phyloP scores from a whole-genome alignment of 768 basidiomycete species.

The Mycena pura region DNA sequence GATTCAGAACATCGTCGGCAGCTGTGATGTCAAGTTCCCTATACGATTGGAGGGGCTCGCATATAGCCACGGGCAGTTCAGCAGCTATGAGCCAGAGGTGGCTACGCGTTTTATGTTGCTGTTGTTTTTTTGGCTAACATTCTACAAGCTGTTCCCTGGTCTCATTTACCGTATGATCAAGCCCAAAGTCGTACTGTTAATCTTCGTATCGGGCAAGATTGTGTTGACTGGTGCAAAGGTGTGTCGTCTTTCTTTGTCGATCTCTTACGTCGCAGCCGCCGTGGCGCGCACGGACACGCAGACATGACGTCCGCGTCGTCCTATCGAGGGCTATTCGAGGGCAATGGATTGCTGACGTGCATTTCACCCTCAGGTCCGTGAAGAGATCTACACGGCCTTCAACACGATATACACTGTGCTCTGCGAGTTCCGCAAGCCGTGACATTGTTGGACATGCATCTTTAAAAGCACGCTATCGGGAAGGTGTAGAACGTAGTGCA shows the following conservation, averaged over 20 bases:
- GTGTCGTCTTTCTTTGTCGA: conserved; percentile 38
- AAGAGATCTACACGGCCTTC: conserved; percentile 99
- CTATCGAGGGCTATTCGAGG: conserved; percentile 16
- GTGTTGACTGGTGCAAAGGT: conserved; percentile 99
- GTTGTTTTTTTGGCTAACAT: background rate
- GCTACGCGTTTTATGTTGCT: conserved; percentile 29
- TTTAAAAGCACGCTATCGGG: background rate
- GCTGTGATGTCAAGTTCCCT: conserved; percentile 69
- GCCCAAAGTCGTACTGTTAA: conserved; percentile 97
- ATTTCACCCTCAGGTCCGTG: conserved; percentile 76
- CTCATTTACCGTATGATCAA: conserved; percentile 99
- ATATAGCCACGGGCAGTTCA: conserved; percentile 87
- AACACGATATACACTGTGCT: conserved; percentile 66
- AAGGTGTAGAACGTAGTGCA: conserved; percentile 53
- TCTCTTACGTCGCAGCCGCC: conserved; percentile 16
- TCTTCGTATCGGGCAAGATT: conserved; percentile 99
- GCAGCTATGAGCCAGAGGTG: conserved; percentile 91
- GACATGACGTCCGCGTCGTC: conserved; percentile 40
- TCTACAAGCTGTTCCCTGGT: conserved; percentile 91
- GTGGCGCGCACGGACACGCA: conserved; percentile 20
- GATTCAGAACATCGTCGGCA: conserved; percentile 96
- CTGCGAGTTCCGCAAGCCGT: conserved; percentile 23
- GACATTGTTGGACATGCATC: too few relatives aligned
- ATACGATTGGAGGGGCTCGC: conserved; percentile 97
- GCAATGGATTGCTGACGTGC: conserved; percentile 33